A percentile compares a stretch with the other conserved stretches of the same genome.
These are phyloP conservation scores for Sechiopsis laciniata DNA, from an alignment of 306 rosid genomes.

Conservation along the genomic window DNA sequence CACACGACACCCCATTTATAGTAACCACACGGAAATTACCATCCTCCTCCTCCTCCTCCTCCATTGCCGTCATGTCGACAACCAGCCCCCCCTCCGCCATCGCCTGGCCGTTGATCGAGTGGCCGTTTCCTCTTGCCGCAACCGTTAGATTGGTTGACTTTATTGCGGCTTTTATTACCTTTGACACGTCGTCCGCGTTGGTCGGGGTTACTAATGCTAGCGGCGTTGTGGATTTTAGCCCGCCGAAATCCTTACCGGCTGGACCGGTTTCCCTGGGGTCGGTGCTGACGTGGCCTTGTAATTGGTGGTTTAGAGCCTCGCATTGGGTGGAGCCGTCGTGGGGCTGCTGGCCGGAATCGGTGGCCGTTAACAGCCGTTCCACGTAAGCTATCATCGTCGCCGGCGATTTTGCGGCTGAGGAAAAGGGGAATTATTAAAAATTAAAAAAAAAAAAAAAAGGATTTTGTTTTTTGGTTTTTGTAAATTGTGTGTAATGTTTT, in stretches of 20 bases:
- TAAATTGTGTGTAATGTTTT: neutral
- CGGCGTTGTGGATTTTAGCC: conserved; percentile 48
- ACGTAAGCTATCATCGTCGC: conserved; percentile 72
- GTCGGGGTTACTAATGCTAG: conserved; percentile 47
- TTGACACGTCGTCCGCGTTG: conserved; percentile 40
- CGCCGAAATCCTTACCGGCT: conserved; percentile 76
- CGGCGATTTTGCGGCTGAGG: neutral
- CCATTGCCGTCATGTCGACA: conserved; percentile 76
- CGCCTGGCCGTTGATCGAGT: conserved; percentile 96
- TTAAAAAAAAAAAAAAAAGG: too few relatives aligned
- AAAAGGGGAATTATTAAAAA: too few relatives aligned
- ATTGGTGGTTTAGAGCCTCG: conserved; percentile 29
- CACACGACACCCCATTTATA: conserved; percentile 32
- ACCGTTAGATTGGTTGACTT: conserved; percentile 52
- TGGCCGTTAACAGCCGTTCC: conserved; percentile 59
- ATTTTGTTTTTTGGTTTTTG: neutral
- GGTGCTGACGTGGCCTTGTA: conserved; percentile 30
- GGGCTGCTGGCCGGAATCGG: conserved; percentile 41
- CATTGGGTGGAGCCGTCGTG: conserved; percentile 38
- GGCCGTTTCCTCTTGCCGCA: conserved; percentile 94
- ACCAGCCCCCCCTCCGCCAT: conserved; percentile 78
- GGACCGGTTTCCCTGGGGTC: conserved; percentile 29
- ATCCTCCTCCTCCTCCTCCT: conserved; percentile 6
- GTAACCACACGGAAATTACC: conserved; percentile 23
- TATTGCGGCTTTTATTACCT: conserved; percentile 38